These are phyloP conservation scores for Wickerhamomyces alni DNA, from an alignment of 805 yeast genomes.

Conservation along the genomic window DNA sequence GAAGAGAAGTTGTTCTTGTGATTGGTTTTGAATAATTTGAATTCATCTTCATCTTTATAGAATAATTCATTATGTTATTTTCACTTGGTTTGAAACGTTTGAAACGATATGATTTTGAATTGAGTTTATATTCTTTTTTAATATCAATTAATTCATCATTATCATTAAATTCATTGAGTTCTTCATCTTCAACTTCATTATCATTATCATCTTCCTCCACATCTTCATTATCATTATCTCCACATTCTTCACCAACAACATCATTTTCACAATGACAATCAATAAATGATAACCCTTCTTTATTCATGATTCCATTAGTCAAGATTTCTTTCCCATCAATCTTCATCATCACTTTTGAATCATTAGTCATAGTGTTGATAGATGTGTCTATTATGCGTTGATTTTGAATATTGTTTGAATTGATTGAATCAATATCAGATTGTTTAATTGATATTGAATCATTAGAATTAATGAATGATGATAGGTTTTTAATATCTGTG, in stretches of 20 bases:
- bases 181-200: conserved; percentile 1
- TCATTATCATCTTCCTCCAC: not conserved
- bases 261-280: conserved; percentile 5
- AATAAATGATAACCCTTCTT: conserved; percentile 16
- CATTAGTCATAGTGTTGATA: not conserved
- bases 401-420: not conserved
- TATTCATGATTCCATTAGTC: conserved; percentile 15
- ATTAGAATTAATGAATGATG: conserved; percentile 11
- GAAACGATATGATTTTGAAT: not conserved
- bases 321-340: conserved; percentile 18
- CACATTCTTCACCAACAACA: too few relatives aligned
- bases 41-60: conserved; percentile 5
- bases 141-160: conserved; percentile 1
- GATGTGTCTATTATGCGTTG: not conserved
- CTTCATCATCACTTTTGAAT: conserved; percentile 7
- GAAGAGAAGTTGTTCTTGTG: not conserved
- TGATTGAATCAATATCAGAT: not conserved
- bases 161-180: not conserved
- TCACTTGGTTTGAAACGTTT: conserved; percentile 11
- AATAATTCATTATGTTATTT: conserved; percentile 6
- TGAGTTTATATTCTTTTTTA: conserved; percentile 5
- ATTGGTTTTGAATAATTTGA: conserved; percentile 1
- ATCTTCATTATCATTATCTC: not conserved
- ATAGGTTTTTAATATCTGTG: conserved; percentile 2
- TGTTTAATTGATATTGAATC: not conserved